A percentile compares a stretch with the other conserved stretches of the same genome.
phyloP scores from a whole-genome alignment of 176 grass and related monocot species.

The Zoysia pacifica region DNA sequence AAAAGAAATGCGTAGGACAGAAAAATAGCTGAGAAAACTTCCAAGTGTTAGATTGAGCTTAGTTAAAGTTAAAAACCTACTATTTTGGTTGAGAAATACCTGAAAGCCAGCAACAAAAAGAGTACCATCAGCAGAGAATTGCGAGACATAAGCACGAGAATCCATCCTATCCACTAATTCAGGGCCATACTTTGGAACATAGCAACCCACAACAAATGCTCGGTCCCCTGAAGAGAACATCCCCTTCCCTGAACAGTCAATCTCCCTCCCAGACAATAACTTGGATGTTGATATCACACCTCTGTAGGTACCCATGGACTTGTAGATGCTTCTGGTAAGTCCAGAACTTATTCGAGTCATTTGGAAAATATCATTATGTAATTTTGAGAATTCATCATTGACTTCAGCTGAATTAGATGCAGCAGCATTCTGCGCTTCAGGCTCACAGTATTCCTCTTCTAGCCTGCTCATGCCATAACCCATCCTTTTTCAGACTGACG shows the following conservation, averaged over 20 bases:
- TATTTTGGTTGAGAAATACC: constrained; percentile 45
- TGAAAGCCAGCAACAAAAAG: constrained; percentile 82
- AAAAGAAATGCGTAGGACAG: constrained; percentile 15
- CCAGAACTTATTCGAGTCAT: constrained; percentile 61
- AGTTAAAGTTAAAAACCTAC: neutral
- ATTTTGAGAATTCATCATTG: constrained; percentile 50
- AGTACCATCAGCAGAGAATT: constrained; percentile 78
- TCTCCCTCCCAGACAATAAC: constrained; percentile 73
- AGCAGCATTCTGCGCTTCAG: constrained; percentile 31
- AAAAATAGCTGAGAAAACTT: constrained; percentile 4
- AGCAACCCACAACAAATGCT: constrained; percentile 64
- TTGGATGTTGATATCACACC: constrained; percentile 46
- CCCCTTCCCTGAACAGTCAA: constrained; percentile 58
- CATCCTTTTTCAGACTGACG: constrained; percentile 29
- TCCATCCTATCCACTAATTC: constrained; percentile 52
- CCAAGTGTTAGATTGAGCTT: neutral
- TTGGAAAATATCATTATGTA: constrained; percentile 82
- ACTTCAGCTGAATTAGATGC: constrained; percentile 45
- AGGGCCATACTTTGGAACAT: constrained; percentile 64
- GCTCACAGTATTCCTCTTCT: constrained; percentile 37
- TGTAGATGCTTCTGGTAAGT: constrained; percentile 52
- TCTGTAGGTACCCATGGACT: constrained; percentile 40
- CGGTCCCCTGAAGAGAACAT: constrained; percentile 65
- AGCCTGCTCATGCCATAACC: constrained; percentile 63
- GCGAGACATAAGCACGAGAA: constrained; percentile 81